Conservation (phyloP, 2,329 filamentous ascomycete species). For the Dissoconium aciculare region DNA sequence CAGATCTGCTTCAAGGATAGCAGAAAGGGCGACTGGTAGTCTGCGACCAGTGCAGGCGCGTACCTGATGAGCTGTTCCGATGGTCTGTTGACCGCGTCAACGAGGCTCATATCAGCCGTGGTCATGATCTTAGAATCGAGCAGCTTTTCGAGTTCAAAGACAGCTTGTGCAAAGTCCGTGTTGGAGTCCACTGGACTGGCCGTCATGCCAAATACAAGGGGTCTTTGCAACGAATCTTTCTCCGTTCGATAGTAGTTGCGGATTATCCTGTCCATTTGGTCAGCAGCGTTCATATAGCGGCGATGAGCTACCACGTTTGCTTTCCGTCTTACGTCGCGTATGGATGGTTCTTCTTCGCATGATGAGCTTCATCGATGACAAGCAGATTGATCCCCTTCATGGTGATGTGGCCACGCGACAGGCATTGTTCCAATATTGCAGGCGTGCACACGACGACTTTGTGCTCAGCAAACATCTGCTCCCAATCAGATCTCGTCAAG, state of each 20-base stretch:
- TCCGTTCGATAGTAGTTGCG: constrained; percentile 62
- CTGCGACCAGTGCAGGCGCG: constrained; percentile 33
- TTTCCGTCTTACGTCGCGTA: constrained; percentile 61
- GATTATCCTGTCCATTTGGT: constrained; percentile 48
- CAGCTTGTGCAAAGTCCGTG: constrained; percentile 54
- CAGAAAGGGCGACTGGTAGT: constrained; percentile 52
- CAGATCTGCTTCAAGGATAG: constrained; percentile 39
- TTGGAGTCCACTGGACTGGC: constrained; percentile 85
- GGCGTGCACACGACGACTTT: constrained; percentile 89
- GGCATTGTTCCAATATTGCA: constrained; percentile 64
- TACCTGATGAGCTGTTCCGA: constrained; percentile 44
- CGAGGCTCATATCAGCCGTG: constrained; percentile 44
- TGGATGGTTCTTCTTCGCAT: constrained; percentile 83
- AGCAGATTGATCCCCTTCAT: constrained; percentile 79
- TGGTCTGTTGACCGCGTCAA: constrained; percentile 44
- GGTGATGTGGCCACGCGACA: constrained; percentile 62
- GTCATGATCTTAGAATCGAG: constrained; percentile 77
- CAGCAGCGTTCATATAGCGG: constrained; percentile 1
- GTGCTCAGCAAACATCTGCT: constrained; percentile 43
- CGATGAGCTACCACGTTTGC: too few species aligned
- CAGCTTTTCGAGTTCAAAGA: constrained; percentile 53
- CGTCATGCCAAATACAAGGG: constrained; percentile 88
- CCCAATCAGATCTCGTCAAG: constrained; percentile 47
- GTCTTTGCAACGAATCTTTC: constrained; percentile 35
- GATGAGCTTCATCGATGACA: constrained; percentile 92